A percentile compares a stretch with the other conserved stretches of the same genome.
Evolutionary conservation across 2,329 filamentous ascomycete species (phyloP).

Genomic region (Orbilia blumenaviensis): DNA sequence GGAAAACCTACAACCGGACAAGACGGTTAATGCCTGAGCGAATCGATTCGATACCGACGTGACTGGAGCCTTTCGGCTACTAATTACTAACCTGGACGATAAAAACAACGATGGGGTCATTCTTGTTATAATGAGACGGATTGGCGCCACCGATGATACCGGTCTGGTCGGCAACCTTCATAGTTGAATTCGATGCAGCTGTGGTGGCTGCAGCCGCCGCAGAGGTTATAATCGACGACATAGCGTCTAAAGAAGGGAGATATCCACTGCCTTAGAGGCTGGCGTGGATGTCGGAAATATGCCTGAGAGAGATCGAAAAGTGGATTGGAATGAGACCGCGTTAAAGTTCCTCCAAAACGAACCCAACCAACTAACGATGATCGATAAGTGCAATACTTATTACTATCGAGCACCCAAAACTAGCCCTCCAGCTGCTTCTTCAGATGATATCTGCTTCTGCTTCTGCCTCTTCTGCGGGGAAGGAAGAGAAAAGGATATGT

Average conservation of each 20-base stretch:
- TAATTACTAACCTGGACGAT: conserved; percentile 72
- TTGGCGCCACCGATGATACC: conserved; percentile 77
- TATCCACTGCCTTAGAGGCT: neutral
- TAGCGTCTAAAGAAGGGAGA: neutral
- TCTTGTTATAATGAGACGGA: conserved; percentile 73
- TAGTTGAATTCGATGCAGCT: conserved; percentile 54
- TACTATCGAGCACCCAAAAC: conserved; percentile 24
- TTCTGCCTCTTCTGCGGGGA: conserved; percentile 7
- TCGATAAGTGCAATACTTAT: no score
- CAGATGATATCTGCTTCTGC: neutral
- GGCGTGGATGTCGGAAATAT: neutral
- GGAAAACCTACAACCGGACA: conserved; percentile 68
- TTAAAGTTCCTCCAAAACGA: neutral
- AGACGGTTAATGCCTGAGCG: neutral
- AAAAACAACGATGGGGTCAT: conserved; percentile 77
- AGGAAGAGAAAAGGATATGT: neutral
- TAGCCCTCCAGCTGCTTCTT: neutral
- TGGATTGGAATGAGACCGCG: neutral
- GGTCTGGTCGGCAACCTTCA: conserved; percentile 67
- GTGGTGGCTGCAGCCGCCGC: conserved; percentile 49
- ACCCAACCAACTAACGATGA: neutral
- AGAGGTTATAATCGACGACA: conserved; percentile 27
- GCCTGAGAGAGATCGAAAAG: neutral
- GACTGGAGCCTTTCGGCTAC: neutral
- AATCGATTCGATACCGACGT: conserved; percentile 55